These are phyloP conservation scores for Aspergillus latus DNA, from an alignment of 2,329 filamentous ascomycete species.

Conservation along the genomic window DNA sequence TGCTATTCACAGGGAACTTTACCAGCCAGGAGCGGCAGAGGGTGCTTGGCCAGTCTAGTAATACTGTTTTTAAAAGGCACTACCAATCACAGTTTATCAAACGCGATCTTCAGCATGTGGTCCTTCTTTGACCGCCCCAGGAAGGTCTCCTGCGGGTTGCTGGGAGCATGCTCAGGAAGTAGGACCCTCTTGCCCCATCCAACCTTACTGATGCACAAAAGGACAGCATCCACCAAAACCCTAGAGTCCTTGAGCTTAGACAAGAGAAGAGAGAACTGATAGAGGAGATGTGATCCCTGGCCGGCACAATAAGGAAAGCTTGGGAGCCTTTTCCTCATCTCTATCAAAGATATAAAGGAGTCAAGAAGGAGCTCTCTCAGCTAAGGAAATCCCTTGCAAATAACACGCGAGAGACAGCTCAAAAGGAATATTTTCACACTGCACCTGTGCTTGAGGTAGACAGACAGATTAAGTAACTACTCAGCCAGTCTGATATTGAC, in stretches of 20 bases:
- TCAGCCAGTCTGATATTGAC: conserved; percentile 46
- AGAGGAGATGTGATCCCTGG: conserved; percentile 28
- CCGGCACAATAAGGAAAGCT: conserved; percentile 24
- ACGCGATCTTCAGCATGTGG: conserved; percentile 28
- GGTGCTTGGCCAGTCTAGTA: conserved; percentile 26
- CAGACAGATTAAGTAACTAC: conserved; percentile 28
- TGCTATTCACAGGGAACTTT: conserved; percentile 23
- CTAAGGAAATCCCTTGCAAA: conserved; percentile 24
- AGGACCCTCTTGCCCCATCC: conserved; percentile 22
- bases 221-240: conserved; percentile 21
- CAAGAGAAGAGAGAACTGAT: conserved; percentile 23
- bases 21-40: conserved; percentile 30
- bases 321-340: conserved; percentile 21
- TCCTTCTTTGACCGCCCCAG: conserved; percentile 29
- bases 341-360: conserved; percentile 23
- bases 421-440: conserved; percentile 29
- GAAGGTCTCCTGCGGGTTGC: conserved; percentile 24
- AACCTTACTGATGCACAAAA: conserved; percentile 23
- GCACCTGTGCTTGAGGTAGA: conserved; percentile 26
- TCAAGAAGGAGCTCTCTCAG: conserved; percentile 23
- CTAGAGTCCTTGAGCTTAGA: conserved; percentile 23
- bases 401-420: conserved; percentile 22
- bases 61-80: conserved; percentile 28
- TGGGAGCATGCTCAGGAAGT: conserved; percentile 30
- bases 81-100: conserved; percentile 30